Evolutionary conservation across 345 rosid species (phyloP).

Genomic region (Pelargonium nanum): DNA sequence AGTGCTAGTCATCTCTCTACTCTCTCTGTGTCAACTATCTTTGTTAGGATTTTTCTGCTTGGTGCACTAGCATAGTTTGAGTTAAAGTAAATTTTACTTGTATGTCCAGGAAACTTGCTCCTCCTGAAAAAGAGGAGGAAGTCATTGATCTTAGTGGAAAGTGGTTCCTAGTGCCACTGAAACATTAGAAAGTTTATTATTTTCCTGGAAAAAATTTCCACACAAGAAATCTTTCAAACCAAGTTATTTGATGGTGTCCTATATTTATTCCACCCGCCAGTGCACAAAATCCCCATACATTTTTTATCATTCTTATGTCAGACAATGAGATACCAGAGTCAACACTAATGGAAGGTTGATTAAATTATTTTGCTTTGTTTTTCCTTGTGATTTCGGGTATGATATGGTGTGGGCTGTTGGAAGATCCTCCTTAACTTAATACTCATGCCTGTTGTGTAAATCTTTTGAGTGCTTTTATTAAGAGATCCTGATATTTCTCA

Average conservation of each 20-base stretch:
- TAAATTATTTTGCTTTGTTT: no score
- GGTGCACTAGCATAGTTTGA: not conserved
- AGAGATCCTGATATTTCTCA: no score
- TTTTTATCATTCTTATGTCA: no score
- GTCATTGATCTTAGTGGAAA: not conserved
- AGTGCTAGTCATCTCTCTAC: conserved; percentile 13
- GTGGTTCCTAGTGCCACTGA: not conserved
- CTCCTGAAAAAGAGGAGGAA: not conserved
- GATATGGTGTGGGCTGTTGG: not conserved
- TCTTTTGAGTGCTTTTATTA: no score
- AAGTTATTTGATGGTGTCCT: not conserved
- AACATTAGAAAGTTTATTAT: not conserved
- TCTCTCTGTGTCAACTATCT: not conserved
- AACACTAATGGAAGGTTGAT: not conserved
- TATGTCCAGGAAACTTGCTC: not conserved
- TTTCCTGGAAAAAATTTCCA: no score
- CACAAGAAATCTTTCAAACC: not conserved
- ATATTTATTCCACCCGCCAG: not conserved
- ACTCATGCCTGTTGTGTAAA: not conserved
- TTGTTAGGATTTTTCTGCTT: not conserved
- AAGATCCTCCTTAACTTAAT: not conserved
- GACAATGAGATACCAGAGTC: not conserved
- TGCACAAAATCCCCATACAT: not conserved
- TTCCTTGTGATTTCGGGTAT: not conserved
- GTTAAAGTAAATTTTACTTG: not conserved